Conservation (phyloP, 768 basidiomycete genomes). For the Mycena sanguinolenta region DNA sequence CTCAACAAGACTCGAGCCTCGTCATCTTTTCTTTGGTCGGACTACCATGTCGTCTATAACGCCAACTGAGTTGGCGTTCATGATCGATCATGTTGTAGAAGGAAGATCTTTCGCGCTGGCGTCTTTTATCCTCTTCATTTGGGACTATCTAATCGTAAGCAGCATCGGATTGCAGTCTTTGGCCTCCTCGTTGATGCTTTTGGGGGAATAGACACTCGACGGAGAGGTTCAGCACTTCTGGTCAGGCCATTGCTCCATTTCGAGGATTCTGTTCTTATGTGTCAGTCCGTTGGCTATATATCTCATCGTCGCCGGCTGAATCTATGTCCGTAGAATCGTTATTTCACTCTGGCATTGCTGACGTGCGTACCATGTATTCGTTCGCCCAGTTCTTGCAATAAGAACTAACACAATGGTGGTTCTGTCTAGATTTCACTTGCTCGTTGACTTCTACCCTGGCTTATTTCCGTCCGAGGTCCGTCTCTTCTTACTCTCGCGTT, state of each 20-base stretch:
- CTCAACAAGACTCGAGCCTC: slow-evolving; percentile 1
- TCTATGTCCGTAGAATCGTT: slow-evolving; percentile 29
- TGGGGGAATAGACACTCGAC: slow-evolving; percentile 20
- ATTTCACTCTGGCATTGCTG: slow-evolving; percentile 29
- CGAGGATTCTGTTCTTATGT: slow-evolving; percentile 32
- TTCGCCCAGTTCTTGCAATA: neutral
- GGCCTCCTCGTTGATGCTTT: neutral
- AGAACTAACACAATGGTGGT: slow-evolving; percentile 1
- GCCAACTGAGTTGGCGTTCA: slow-evolving; percentile 36
- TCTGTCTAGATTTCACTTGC: slow-evolving; percentile 27
- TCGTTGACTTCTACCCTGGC: slow-evolving; percentile 32
- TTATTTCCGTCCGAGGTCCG: slow-evolving; percentile 35
- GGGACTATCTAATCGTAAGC: slow-evolving; percentile 27
- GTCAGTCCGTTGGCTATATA: slow-evolving; percentile 8
- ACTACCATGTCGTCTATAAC: slow-evolving; percentile 26
- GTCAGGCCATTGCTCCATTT: slow-evolving; percentile 33
- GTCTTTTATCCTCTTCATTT: slow-evolving; percentile 33
- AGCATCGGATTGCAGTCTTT: neutral
- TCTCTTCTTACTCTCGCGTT: neutral
- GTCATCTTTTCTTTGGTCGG: slow-evolving; percentile 28
- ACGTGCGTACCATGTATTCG: slow-evolving; percentile 11
- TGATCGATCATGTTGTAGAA: slow-evolving; percentile 33
- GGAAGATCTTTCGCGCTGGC: slow-evolving; percentile 35
- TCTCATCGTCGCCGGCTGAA: neutral
- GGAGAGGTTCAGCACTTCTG: slow-evolving; percentile 35